Evolutionary conservation across 1,284 basidiomycete genomes (phyloP).

Genomic region (Boletus mariae): DNA sequence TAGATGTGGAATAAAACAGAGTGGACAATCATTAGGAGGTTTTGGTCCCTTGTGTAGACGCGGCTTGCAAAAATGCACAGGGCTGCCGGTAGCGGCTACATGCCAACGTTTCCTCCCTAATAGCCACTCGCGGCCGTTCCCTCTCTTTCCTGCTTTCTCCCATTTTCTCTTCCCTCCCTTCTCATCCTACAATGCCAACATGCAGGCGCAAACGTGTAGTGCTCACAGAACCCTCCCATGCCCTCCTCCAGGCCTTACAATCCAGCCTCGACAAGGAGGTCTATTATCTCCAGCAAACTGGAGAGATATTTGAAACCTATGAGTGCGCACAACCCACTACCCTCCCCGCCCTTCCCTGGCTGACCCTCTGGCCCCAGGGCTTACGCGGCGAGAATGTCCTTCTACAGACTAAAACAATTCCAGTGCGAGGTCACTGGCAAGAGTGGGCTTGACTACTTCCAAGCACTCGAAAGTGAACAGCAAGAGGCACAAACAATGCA

Average conservation of each 20-base stretch:
- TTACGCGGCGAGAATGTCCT: slow-evolving; percentile 88
- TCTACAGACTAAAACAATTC: slow-evolving; percentile 91
- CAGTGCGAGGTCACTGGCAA: slow-evolving; percentile 95
- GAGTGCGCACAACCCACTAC: slow-evolving; percentile 56
- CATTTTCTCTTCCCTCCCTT: slow-evolving; percentile 21
- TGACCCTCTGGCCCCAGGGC: slow-evolving; percentile 51
- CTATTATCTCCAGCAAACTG: slow-evolving; percentile 87
- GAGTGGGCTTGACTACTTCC: slow-evolving; percentile 90
- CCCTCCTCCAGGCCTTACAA: slow-evolving; percentile 60
- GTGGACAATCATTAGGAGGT: slow-evolving; percentile 14
- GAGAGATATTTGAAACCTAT: slow-evolving; percentile 93
- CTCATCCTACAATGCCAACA: slow-evolving; percentile 66
- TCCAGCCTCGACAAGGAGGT: slow-evolving; percentile 70
- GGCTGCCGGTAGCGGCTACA: slow-evolving; percentile 33
- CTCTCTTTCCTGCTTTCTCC: slow-evolving; percentile 35
- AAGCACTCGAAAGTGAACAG: slow-evolving; percentile 88
- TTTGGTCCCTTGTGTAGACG: slow-evolving; percentile 23
- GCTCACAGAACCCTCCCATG: slow-evolving; percentile 72
- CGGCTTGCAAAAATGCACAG: slow-evolving; percentile 37
- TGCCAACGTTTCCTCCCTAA: slow-evolving; percentile 41
- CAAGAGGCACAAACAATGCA: slow-evolving; percentile 87
- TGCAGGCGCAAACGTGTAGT: slow-evolving; percentile 89
- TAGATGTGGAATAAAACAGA: slow-evolving; percentile 6
- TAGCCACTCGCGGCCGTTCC: slow-evolving; percentile 38
- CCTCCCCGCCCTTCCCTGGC: slow-evolving; percentile 19